Evolutionary conservation across 495 filamentous ascomycete species (phyloP), one percentile per base, ranked within the genome.

Genomic region (Elaphomyces granulatus): DNA sequence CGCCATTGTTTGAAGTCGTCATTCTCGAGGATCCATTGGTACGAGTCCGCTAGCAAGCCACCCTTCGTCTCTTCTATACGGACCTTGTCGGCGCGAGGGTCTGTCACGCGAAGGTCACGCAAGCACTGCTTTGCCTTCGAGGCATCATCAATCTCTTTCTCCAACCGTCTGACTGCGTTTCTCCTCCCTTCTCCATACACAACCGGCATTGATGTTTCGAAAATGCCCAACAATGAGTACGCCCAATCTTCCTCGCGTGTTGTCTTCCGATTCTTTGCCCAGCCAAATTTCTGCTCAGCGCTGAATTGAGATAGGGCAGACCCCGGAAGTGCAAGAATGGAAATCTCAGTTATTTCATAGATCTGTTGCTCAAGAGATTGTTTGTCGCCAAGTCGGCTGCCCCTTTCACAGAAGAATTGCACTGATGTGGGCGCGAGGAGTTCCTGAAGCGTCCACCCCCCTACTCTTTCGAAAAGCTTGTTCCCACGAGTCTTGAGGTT

Each of bases 1-100:
- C 33, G 45, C 60, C 57, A 68, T 48, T 42, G 19, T 34, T 43
- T 26, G 43, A 67, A 70, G n/a, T 51, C 49, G 1, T 36, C 4
- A 33, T 68, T 42, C 3, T 57, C 42, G 9, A 71, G 50, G 28
- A 71, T 51, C 67, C 61, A 72, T 37, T 21, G 14, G 42, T 61
- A 68, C 8, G 53, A 56, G 33, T 64, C 64, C 20, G 46, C 20
- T 1, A 71, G 40, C 1, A 72, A 46, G 8, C 52, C 52, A 23
- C 57, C 67, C 36, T 68, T 68, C 8, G 40, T 55, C 12, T 52
- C 19, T 45, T 63, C 51, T 34, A 70, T 63, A 16, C 52, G 53
- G 8, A 36, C 34, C 48, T 62, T 64, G 39, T 66, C 62, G 34
- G 49, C 33, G 4, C 40, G 48, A n/a, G n/a, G n/a, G 20, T 16